Base-by-base conservation (phyloP, 805 yeast genomes). In the Yamadazyma scolyti region DNA sequence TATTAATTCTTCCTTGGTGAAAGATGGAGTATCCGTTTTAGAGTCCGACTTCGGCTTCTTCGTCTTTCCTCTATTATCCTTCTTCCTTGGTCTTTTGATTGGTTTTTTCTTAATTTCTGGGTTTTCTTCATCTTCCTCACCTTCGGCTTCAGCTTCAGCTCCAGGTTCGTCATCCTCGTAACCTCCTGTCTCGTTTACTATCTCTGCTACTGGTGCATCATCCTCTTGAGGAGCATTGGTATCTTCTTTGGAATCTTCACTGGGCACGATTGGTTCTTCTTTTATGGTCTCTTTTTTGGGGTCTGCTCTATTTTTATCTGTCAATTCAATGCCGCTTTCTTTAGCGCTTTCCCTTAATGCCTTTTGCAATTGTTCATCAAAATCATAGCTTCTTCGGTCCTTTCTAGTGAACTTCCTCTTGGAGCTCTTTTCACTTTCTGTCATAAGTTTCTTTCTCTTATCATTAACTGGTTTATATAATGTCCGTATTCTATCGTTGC, bases 271-370 rank as follows among this genome's bases (percentile, higher is more conserved):
- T 9, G 33, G n/a, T 16, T 26, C 14, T 7, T 24, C 28, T 12
- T 11, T 23, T 18, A 15, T 16, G 9, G 10, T 16, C 17, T 29
- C 33, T 10, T 33, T 38, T 14, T 27, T 21, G 15, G 20, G 21
- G 6, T 5, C 21, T 25, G 6, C 10, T 22, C 9, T 34, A 35
- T 13, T 8, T 57, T 73, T 30, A 66, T 61, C 18, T 16, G 10
- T 14, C 16, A 17, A 6, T 17, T 16, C 23, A n/a, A 12, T 16
- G 9, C 33, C 37, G 11, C 31, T 30, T 33, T 73, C 79, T 37
- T 65, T 62, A 10, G 77, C 79, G 45, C 78, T 71, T 47, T 75
- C 81, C 34, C 75, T 68, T 21, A 76, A 54, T 0, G 79, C 81
- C 36, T 67, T 62, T 29, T 64, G 67, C 30, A 65, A 54, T 43